Evolutionary conservation across 257 asterid species (phyloP), one percentile per base, ranked within the genome.

Genomic region (Verbena officinalis): DNA sequence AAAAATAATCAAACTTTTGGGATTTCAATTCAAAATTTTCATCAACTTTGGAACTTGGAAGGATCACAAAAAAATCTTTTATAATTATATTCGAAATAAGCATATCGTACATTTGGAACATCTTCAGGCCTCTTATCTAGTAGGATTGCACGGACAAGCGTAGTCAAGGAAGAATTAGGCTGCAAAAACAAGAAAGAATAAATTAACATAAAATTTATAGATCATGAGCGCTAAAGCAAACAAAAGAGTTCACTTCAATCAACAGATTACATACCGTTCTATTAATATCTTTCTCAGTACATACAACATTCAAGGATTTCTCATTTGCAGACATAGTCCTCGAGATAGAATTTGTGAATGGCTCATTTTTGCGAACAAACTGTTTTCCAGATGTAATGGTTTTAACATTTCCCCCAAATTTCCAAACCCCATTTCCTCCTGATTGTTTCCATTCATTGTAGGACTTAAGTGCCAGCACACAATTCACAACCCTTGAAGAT

Each of bases 381-480:
- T 83, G 98, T 67, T 88, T 94, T 22, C 85, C 80, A 42, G 86
- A 74, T 63, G 87, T 67, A 44, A 62, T 55, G 31, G 90, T 60
- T 72, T 86, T 94, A 60, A 78, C 81, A 73, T 83, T 94, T 71
- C 96, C 98, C 22, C 97, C 93, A 57, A 84, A 90, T 78, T 83
- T 94, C 98, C 99, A 84, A 8, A 81, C 78, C 21, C 98, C 99
- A 69, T 61, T 77, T 68, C 91, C 86, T 27, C 96, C 98, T 9
- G 84, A 59, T 57, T 80, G 90, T 75, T 90, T 90, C 96, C 97
- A 86, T 49, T 94, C 96, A 36, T 75, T 50, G 62, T 77, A 94
- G 38, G 95, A 87, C 77, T 94, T 90, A n/a, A 94, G 85, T 39
- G 95, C 99, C 91, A 90, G 68, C 50, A 90, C 93, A 60, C 96